Base-by-base conservation (phyloP, 768 basidiomycete species). In the Hypholoma sublateritium region DNA sequence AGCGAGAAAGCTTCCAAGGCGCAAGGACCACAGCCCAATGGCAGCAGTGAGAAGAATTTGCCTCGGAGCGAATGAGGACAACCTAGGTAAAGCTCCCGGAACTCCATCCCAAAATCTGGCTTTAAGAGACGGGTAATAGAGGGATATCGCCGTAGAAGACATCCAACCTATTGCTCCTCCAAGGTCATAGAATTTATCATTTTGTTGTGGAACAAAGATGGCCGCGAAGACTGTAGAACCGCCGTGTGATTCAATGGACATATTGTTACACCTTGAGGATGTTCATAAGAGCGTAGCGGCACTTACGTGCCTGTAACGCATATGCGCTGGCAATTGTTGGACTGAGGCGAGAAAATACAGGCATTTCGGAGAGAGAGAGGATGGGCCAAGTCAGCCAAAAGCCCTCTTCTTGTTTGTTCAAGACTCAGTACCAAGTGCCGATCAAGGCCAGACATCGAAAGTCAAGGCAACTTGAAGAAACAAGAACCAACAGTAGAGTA, bases 181-280 rank as follows among this genome's bases (percentile, higher is more conserved):
- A 1, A 90, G 69, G 65, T 91, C 88, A 60, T 83, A 91, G 64
- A 75, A 88, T 60, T 72, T 84, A 47, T 90, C 88, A 50, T 81
- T 81, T 39, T 84, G 76, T 56, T 77, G 80, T 2, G 88, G 89
- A 4, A 90, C 83, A 56, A 86, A 87, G 17, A 87, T 70, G 4
- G 78, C 53, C 0, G 86, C 89, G 50, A 82, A 78, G 5, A 77
- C 82, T 83, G 55, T 14, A n/a, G 48, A 36, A 22, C 4, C 16
- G 13, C 9, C n/a, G 17, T 16, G 24, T 32, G 44, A 53, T n/a
- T 9, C 14, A 45, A 16, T 35, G 46, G 17, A 22, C 32, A 25
- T 3, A 42, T 19, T 6, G 49, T 6, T 13, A 21, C n/a, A n/a
- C n/a, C 28, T 16, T 54, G 0, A 37, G 4, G 13, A 6, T n/a